Base-by-base conservation (phyloP, 2,329 filamentous ascomycete species). In the Penicillium sp. region DNA sequence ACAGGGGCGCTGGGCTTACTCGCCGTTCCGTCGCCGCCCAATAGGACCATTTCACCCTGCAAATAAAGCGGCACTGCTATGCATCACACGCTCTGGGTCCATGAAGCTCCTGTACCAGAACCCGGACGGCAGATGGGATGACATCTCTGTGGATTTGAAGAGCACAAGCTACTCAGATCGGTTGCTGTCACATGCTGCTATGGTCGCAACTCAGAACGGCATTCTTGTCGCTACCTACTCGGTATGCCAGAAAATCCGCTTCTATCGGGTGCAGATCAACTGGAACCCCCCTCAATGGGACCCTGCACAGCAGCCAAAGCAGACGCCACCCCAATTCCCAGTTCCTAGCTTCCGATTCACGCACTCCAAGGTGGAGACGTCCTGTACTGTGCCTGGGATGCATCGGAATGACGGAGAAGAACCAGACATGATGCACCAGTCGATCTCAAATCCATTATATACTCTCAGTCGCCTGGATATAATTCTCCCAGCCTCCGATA, bases 51-150 rank as follows among this genome's bases (percentile, higher is more conserved):
- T 79, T 53, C 88, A 95, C 64, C 65, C 68, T 6, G 63, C 80
- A 2, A 75, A 76, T 46, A 88, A 87, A 65, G 84, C 85, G 43
- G 85, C 87, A 1, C 69, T 96, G 38, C 69, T 95, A 12, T 86
- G 83, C 56, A 77, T 95, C 46, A 93, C 87, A 28, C 79, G 83
- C 38, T 82, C 82, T 57, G 88, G 87, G 7, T 71, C 80, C 42
- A 74, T 96, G 48, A 85, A 83, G 60, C 75, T 96, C 60, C 77
- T 90, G 42, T 95, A 84, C 71, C 80, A 86, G 35, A 87, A 90
- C 56, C 82, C 80, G 37, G 88, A 83, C 64, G 79, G 76, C 49
- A 81, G 81, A 58, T 84, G 88, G 70, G 80, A 84, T 53, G 87
- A 94, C 62, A 79, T 81, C 0, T 79, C 78, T 3, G 73, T 84